phyloP scores from a whole-genome alignment of 2,329 filamentous ascomycete species.

The Fusarium floridanum region DNA sequence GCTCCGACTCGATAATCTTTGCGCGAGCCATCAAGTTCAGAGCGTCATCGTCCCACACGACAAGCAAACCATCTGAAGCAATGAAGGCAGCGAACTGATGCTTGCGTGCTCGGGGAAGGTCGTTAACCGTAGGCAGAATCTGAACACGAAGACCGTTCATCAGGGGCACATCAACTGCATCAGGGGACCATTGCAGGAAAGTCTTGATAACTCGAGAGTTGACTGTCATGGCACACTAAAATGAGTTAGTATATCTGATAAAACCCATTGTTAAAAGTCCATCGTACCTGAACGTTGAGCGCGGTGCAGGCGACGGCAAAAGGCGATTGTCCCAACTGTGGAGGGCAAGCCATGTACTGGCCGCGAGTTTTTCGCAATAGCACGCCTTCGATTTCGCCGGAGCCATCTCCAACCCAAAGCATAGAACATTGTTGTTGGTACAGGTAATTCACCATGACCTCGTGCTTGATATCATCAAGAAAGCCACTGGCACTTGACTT shows the following conservation, averaged over 20 bases:
- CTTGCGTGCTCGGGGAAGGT: slow-evolving; percentile 78
- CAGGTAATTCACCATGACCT: slow-evolving; percentile 86
- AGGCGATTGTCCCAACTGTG: slow-evolving; percentile 70
- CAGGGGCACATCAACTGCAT: slow-evolving; percentile 80
- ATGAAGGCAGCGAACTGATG: slow-evolving; percentile 87
- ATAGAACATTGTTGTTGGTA: slow-evolving; percentile 83
- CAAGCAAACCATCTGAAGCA: slow-evolving; percentile 75
- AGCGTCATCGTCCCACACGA: slow-evolving; percentile 88
- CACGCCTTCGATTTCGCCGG: slow-evolving; percentile 78
- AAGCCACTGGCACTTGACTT: slow-evolving; percentile 63
- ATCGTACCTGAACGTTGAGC: slow-evolving; percentile 77
- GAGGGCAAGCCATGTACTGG: slow-evolving; percentile 80
- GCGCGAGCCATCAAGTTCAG: slow-evolving; percentile 77
- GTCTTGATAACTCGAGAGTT: slow-evolving; percentile 85
- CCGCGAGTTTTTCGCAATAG: slow-evolving; percentile 76
- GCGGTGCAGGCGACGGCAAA: slow-evolving; percentile 75
- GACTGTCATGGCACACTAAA: slow-evolving; percentile 81
- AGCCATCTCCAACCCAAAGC: slow-evolving; percentile 79
- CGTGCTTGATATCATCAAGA: slow-evolving; percentile 80
- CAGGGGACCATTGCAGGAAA: slow-evolving; percentile 79
- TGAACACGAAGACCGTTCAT: slow-evolving; percentile 83
- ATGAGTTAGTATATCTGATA: not conserved
- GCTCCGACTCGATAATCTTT: slow-evolving; percentile 78
- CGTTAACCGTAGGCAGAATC: slow-evolving; percentile 78
- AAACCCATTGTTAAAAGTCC: not conserved